Evolutionary conservation across 2,329 filamentous ascomycete species (phyloP).

Genomic region (Beauveria pseudobassiana): DNA sequence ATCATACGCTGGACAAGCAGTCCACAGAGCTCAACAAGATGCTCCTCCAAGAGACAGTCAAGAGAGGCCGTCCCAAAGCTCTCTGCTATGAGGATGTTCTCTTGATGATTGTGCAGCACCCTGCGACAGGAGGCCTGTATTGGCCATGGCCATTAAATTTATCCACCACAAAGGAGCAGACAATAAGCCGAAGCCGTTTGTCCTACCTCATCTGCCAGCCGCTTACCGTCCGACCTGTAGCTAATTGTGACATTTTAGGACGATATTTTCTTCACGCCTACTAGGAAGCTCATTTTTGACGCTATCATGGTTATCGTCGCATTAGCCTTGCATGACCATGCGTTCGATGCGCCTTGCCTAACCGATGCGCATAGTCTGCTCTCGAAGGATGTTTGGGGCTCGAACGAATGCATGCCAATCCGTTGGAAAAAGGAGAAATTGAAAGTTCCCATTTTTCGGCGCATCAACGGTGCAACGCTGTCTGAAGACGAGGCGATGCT

Average conservation of each 20-base stretch:
- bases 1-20: conserved; percentile 14
- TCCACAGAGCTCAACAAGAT: conserved; percentile 18
- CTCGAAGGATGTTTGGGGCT: conserved; percentile 13
- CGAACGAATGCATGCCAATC: conserved; percentile 16
- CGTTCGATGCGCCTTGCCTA: conserved; percentile 19
- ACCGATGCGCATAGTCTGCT: conserved; percentile 16
- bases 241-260: conserved; percentile 17
- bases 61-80: conserved; percentile 19
- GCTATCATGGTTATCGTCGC: conserved; percentile 19
- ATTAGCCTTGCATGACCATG: conserved; percentile 19
- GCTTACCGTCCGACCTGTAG: too few species aligned
- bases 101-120: conserved; percentile 22
- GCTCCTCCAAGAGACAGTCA: conserved; percentile 16
- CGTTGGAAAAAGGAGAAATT: conserved; percentile 21
- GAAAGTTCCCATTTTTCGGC: conserved; percentile 21
- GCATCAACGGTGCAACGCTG: conserved; percentile 8
- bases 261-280: conserved; percentile 21
- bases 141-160: too few species aligned
- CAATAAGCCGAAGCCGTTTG: too few species aligned
- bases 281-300: conserved; percentile 21
- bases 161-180: too few species aligned
- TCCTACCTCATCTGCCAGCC: too few species aligned
- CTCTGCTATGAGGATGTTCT: conserved; percentile 25
- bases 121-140: conserved; percentile 11
- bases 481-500: conserved; percentile 17